These are phyloP conservation scores for Fusarium sp. DNA, from an alignment of 2,329 filamentous ascomycete genomes.

Conservation along the genomic window DNA sequence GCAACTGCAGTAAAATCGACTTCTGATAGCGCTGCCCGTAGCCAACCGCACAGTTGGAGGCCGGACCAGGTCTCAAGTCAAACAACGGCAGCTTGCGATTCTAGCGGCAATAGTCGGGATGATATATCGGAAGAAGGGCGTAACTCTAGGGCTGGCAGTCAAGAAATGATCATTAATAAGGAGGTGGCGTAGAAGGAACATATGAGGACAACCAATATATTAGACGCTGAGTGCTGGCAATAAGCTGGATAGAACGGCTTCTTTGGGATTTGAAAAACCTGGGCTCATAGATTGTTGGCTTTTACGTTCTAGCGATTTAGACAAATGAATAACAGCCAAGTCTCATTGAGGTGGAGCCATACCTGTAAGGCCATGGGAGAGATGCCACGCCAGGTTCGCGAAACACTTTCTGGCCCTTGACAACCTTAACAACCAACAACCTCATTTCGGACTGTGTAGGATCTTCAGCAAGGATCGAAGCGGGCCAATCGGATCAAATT, in stretches of 20 bases:
- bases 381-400: too few relatives aligned
- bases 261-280: too few relatives aligned
- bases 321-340: too few relatives aligned
- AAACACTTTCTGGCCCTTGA: not conserved
- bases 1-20: constrained; percentile 15
- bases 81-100: not conserved
- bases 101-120: constrained; percentile 5
- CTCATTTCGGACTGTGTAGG: not conserved
- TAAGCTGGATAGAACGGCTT: too few relatives aligned
- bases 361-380: not conserved
- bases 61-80: constrained; percentile 25
- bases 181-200: constrained; percentile 31
- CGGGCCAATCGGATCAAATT: not conserved
- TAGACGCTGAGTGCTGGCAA: too few relatives aligned
- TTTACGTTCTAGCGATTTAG: too few relatives aligned
- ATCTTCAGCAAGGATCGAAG: not conserved
- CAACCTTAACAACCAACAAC: not conserved
- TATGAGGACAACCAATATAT: constrained; percentile 12
- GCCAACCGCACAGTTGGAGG: not conserved
- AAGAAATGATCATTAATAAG: constrained; percentile 39
- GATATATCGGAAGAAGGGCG: constrained; percentile 19
- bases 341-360: not conserved
- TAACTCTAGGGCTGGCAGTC: constrained; percentile 30
- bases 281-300: too few relatives aligned
- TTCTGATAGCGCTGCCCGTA: constrained; percentile 24